Conservation (phyloP, 352 stramenopile species). For the Thraustotheca clavata region DNA sequence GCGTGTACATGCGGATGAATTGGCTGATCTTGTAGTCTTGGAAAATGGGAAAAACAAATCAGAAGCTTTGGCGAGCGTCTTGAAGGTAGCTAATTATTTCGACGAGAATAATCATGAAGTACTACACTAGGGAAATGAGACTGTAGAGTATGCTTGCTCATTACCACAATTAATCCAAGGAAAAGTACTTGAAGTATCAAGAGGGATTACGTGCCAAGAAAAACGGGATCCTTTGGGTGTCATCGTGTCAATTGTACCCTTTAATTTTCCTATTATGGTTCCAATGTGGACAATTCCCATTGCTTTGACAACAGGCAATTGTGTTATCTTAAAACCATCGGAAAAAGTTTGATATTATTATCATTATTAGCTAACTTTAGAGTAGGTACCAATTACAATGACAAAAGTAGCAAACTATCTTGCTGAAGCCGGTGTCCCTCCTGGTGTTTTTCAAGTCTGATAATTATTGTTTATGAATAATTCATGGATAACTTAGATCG, state of each 20-base stretch:
- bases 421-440: conserved; percentile 88
- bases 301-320: conserved; percentile 94
- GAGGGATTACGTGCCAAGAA: conserved; percentile 91
- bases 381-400: conserved; percentile 88
- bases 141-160: conserved; percentile 94
- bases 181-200: conserved; percentile 74
- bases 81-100: conserved; percentile 48
- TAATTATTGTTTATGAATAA: background rate
- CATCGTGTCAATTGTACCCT: conserved; percentile 91
- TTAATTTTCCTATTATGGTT: conserved; percentile 98
- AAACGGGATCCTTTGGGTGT: conserved; percentile 88
- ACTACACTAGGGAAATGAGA: conserved; percentile 87
- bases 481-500: conserved; percentile 46
- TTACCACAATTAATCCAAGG: conserved; percentile 89
- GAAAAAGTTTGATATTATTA: conserved; percentile 85
- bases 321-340: conserved; percentile 95
- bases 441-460: conserved; percentile 87
- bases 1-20: conserved; percentile 78
- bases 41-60: conserved; percentile 98
- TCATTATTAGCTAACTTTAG: conserved; percentile 1
- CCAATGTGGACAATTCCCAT: conserved; percentile 98
- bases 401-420: conserved; percentile 79
- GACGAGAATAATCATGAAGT: background rate
- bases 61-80: conserved; percentile 93
- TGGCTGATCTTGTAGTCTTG: conserved; percentile 90